Conservation (phyloP, 2,329 filamentous ascomycete species). For the Aspergillus costaricaensis region DNA sequence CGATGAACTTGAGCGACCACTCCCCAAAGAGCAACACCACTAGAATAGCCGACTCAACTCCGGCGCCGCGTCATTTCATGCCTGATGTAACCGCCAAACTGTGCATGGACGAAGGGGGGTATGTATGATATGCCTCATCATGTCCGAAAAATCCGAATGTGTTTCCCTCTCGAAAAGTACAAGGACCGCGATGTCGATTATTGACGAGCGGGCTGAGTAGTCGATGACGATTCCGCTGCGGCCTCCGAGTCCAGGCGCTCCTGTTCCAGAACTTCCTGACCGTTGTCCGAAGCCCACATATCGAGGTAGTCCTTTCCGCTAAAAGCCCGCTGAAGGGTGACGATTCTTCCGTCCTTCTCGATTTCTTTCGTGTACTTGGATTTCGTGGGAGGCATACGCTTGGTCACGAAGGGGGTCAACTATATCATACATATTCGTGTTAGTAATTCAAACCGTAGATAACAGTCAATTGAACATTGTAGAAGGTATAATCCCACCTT, state of each 20-base stretch:
- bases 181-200: too few relatives aligned
- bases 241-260: slow-evolving; percentile 23
- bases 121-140: neutral
- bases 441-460: neutral
- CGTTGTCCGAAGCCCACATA: slow-evolving; percentile 41
- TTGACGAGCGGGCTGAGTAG: neutral
- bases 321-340: slow-evolving; percentile 34
- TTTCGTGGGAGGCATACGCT: slow-evolving; percentile 42
- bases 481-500: slow-evolving; percentile 57
- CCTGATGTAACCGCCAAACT: neutral
- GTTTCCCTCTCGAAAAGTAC: neutral
- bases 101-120: neutral
- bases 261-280: slow-evolving; percentile 33
- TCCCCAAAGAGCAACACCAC: neutral
- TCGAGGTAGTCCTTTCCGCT: slow-evolving; percentile 42
- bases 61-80: neutral
- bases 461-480: neutral
- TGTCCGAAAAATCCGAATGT: neutral
- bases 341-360: slow-evolving; percentile 27
- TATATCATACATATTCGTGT: slow-evolving; percentile 41
- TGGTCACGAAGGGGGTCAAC: slow-evolving; percentile 51
- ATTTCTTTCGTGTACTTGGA: slow-evolving; percentile 36
- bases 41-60: neutral
- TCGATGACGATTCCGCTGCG: neutral
- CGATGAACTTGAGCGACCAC: neutral